Evolutionary conservation across 192 early-diverging fungal species (phyloP), one percentile per base, ranked within the genome.

Genomic region (Piromyces finnis): DNA sequence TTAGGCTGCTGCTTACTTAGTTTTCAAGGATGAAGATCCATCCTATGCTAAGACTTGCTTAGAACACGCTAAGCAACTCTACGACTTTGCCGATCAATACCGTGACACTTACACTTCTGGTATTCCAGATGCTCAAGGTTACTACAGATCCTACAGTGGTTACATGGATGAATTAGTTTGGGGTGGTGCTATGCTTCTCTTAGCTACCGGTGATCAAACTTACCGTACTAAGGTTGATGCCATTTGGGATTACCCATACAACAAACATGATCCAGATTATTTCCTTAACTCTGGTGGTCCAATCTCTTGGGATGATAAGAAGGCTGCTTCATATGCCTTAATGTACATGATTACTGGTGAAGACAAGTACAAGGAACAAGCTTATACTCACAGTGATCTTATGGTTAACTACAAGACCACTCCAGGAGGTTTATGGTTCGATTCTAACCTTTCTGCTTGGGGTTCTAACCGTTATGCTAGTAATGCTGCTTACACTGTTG

Each of bases 141-240:
- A 83, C 29, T 91, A 91, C 78, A 51, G 59, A 5, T 87, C 89
- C 4, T 68, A 68, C 51, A 84, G 81, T 16, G 80, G 80, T 29
- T 88, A 82, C 78, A 78, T 79, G 18, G 85, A 87, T 78, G 86
- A 91, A 79, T 81, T 91, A 0, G 86, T 88, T 13, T 90, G 82
- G 84, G 89, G 84, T 51, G 88, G 88, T 28, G 83, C 87, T 16
- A 90, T 89, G 90, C 83, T 91, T 81, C 87, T 85, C 81, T 82
- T 81, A 59, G 84, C 88, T 15, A 90, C 89, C 3, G 84, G 84
- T 22, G 82, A 87, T 28, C 2, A 80, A 14, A 81, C 51, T 16
- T 91, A 90, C 79, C 79, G 84, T 78, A 59, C 80, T 22, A 87
- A 85, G 77, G 89, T 87, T 4, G 77, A 80, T 78, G 84, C 51